Base-by-base conservation (phyloP, 2,329 filamentous ascomycete species). In the Alternaria dauci region DNA sequence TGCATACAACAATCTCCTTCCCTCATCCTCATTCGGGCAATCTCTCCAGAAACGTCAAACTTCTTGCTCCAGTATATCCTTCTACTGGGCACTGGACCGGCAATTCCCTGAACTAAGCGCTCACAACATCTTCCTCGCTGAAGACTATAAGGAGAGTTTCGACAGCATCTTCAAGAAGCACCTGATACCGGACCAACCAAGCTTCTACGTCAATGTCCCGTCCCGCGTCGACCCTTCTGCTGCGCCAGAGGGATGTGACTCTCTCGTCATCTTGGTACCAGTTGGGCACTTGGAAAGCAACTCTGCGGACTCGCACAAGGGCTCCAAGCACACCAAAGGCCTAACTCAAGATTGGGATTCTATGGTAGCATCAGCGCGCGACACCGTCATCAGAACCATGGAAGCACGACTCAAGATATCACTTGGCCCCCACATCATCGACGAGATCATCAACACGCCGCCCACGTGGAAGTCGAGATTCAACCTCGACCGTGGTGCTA, bases 121-220 rank as follows among this genome's bases (percentile, higher is more conserved):
- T 0, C 91, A 93, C 79, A 93, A 93, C 75, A 91, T 93, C 69
- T 93, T 93, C 80, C 85, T 93, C 7, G 89, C 90, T 2, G 87
- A 91, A 67, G 83, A 90, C 65, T 93, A 92, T 75, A 83, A 83
- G 52, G 88, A 90, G 68, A 89, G 85, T n/a, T 93, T 93, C 70
- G 90, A 93, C 75, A 85, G 86, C 59, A 93, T 93, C 60, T 93
- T 93, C 82, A 87, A 90, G 65, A 80, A 86, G 30, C 88, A 92
- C 61, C 79, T 84, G 3, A 86, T 93, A 8, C 91, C 91, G 1
- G 76, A 83, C 1, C 83, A 92, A 59, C 90, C 90, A 0, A 89
- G 86, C 57, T 93, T 93, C 81, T 93, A 93, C 77, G 86, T 93
- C 77, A 92, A 93, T 72, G 89, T 93, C 0, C 91, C 91, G 0